Conservation (phyloP, 805 yeast species). For the Phaffomyces thermotolerans region DNA sequence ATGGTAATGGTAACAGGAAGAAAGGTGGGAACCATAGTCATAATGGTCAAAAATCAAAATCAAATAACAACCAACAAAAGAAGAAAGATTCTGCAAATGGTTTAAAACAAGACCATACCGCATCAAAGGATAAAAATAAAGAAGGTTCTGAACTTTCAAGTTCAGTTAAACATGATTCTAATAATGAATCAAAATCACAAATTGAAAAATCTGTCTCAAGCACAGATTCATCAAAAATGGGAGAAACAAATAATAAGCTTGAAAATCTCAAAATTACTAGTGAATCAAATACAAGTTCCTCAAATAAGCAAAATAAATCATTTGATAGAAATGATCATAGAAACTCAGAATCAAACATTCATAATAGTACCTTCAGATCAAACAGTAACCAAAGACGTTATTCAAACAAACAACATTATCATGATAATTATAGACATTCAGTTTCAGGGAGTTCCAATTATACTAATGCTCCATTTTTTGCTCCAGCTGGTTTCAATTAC, state of each 20-base stretch:
- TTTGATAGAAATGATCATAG: neutral
- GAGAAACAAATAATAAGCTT: neutral
- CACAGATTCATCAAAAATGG: neutral
- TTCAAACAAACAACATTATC: slow-evolving; percentile 5
- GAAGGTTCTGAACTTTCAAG: neutral
- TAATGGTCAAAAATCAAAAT: neutral
- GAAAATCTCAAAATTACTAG: neutral
- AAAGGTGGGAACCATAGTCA: slow-evolving; percentile 12
- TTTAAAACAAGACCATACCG: neutral
- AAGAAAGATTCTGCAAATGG: slow-evolving; percentile 1
- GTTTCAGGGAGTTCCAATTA: slow-evolving; percentile 8
- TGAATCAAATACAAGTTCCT: neutral
- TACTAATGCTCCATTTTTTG: slow-evolving; percentile 7
- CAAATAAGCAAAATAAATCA: neutral
- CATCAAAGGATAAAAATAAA: neutral
- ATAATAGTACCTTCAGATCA: slow-evolving; percentile 1
- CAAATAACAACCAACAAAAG: neutral
- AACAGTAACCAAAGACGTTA: slow-evolving; percentile 4
- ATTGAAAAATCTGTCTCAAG: neutral
- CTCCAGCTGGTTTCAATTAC: slow-evolving; percentile 10
- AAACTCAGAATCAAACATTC: neutral
- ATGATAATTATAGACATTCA: slow-evolving; percentile 16
- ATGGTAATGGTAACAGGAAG: neutral
- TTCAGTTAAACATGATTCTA: neutral
- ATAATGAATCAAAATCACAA: neutral